Conservation (phyloP, 345 rosid species). For the Pugionium cornutum region DNA sequence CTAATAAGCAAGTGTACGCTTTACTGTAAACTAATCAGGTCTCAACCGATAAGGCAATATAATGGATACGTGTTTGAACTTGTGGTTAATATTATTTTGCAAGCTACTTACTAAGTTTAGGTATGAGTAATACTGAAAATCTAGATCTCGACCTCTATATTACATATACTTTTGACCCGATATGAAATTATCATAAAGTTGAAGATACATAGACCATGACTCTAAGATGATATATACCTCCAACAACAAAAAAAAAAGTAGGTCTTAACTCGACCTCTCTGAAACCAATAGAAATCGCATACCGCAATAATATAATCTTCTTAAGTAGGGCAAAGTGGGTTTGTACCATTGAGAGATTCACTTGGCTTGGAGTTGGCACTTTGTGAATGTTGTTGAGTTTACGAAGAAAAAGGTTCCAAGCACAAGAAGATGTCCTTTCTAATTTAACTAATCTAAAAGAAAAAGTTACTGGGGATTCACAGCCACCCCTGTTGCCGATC, state of each 20-base stretch:
- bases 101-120: slow-evolving; percentile 18
- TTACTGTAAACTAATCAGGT: slow-evolving; percentile 5
- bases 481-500: slow-evolving; percentile 35
- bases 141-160: slow-evolving; percentile 7
- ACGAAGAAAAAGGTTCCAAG: slow-evolving; percentile 35
- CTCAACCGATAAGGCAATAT: slow-evolving; percentile 1
- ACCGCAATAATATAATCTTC: slow-evolving; percentile 16
- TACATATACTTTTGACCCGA: slow-evolving; percentile 29
- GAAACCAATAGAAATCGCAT: slow-evolving; percentile 9
- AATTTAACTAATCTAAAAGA: neutral
- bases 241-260: slow-evolving; percentile 22
- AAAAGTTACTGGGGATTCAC: slow-evolving; percentile 21
- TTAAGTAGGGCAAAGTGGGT: slow-evolving; percentile 29
- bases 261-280: slow-evolving; percentile 25
- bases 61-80: neutral
- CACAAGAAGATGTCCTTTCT: slow-evolving; percentile 33
- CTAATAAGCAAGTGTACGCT: slow-evolving; percentile 8
- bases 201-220: slow-evolving; percentile 21
- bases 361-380: slow-evolving; percentile 31
- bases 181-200: neutral
- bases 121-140: slow-evolving; percentile 17
- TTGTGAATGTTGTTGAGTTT: slow-evolving; percentile 36
- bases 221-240: slow-evolving; percentile 11
- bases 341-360: slow-evolving; percentile 39
- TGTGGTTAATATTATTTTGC: slow-evolving; percentile 12